These are phyloP conservation scores for Penicillium olsonii DNA, from an alignment of 2,329 filamentous ascomycete genomes.

Conservation along the genomic window DNA sequence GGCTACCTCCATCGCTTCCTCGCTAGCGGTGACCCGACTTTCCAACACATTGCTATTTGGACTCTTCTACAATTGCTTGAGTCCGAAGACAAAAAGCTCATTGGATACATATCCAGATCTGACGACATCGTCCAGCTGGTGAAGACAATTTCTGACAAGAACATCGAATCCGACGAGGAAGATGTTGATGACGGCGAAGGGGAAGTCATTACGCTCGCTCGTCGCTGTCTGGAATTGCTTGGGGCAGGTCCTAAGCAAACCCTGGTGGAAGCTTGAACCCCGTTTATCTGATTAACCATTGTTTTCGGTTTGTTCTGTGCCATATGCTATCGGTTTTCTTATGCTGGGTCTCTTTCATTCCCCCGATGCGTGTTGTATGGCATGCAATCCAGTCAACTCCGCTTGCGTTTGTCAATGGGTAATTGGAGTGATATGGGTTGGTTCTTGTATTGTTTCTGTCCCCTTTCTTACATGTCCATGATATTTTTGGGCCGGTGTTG, in stretches of 20 bases:
- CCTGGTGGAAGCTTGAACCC: conserved; percentile 71
- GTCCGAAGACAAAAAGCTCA: conserved; percentile 87
- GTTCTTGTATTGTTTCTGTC: conserved; percentile 16
- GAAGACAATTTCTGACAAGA: conserved; percentile 84
- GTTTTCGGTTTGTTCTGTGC: conserved; percentile 19
- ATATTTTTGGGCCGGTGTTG: conserved; percentile 20
- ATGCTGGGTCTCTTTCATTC: conserved; percentile 16
- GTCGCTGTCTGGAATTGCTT: conserved; percentile 83
- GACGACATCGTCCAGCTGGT: conserved; percentile 92
- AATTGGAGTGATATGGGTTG: conserved; percentile 34
- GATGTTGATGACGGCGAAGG: conserved; percentile 87
- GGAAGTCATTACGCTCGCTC: conserved; percentile 87
- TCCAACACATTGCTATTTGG: conserved; percentile 99
- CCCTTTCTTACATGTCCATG: conserved; percentile 20
- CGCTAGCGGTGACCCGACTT: conserved; percentile 90
- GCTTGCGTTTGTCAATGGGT: conserved; percentile 33
- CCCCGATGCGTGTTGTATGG: conserved; percentile 32
- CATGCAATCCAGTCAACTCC: conserved; percentile 31
- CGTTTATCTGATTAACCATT: conserved; percentile 5
- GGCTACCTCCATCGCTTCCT: conserved; percentile 93
- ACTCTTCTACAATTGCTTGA: conserved; percentile 93
- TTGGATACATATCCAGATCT: conserved; percentile 83
- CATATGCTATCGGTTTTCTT: conserved; percentile 2
- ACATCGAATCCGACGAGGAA: conserved; percentile 82
- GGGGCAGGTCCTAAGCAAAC: conserved; percentile 74